phyloP scores from a whole-genome alignment of 108 stramenopile species.

The Mayamaea pseudoterrestris region DNA sequence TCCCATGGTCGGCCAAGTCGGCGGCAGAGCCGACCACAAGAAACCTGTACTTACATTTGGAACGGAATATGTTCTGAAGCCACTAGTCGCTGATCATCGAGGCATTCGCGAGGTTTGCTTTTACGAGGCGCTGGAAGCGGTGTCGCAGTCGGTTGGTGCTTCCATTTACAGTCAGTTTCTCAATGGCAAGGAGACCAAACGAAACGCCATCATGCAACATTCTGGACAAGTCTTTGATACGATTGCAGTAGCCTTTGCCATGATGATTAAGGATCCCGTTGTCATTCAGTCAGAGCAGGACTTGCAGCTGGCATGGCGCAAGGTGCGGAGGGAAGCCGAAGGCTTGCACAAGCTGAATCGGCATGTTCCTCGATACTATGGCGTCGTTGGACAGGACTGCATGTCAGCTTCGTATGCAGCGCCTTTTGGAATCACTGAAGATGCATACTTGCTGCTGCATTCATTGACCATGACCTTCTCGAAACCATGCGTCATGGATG shows the following conservation, averaged over 20 bases:
- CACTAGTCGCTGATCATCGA: constrained; percentile 49
- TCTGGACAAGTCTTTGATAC: constrained; percentile 8
- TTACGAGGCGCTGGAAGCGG: constrained; percentile 48
- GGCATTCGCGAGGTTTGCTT: constrained; percentile 72
- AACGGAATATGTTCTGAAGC: constrained; percentile 68
- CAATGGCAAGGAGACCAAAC: neutral
- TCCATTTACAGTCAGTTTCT: constrained; percentile 3
- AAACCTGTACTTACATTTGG: constrained; percentile 32
- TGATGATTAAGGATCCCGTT: constrained; percentile 12
- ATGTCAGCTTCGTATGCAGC: neutral
- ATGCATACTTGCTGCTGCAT: constrained; percentile 46
- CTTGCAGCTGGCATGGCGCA: constrained; percentile 13
- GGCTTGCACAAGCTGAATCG: constrained; percentile 26
- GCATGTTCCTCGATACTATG: constrained; percentile 54
- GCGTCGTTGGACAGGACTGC: constrained; percentile 20
- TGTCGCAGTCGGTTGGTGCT: neutral
- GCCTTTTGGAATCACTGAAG: constrained; percentile 10
- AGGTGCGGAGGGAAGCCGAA: constrained; percentile 26
- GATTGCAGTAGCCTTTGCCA: constrained; percentile 11
- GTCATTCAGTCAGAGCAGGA: constrained; percentile 10
- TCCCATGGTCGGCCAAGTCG: constrained; percentile 47
- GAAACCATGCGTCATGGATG: constrained; percentile 68
- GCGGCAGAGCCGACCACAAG: constrained; percentile 48
- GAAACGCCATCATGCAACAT: neutral
- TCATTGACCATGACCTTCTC: constrained; percentile 39